Conservation (phyloP, 73 alveolate genomes). For the Halteria grandinella region DNA sequence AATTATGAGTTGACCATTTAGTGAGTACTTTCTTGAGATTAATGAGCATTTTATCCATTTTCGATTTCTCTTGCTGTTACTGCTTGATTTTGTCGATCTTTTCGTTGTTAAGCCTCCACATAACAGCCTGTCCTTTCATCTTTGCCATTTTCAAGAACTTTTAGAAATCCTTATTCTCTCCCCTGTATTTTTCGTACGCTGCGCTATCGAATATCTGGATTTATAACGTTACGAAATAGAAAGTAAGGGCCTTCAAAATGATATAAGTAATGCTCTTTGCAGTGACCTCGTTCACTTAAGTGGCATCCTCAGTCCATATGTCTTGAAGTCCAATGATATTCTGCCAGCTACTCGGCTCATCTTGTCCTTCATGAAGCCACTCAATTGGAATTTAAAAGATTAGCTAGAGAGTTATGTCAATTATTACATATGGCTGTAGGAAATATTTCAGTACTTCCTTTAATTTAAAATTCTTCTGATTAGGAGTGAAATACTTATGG, state of each 20-base stretch:
- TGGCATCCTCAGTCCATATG: slow-evolving; percentile 34
- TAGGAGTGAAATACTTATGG: slow-evolving; percentile 32
- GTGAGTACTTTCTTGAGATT: slow-evolving; percentile 16
- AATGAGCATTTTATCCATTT: slow-evolving; percentile 36
- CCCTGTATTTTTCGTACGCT: slow-evolving; percentile 14
- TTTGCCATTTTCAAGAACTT: slow-evolving; percentile 39
- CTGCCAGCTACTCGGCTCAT: slow-evolving; percentile 52
- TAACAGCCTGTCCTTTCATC: slow-evolving; percentile 25
- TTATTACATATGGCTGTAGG: slow-evolving; percentile 43
- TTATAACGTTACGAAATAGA: slow-evolving; percentile 28
- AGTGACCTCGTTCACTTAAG: not conserved
- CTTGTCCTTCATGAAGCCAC: slow-evolving; percentile 25
- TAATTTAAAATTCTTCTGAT: slow-evolving; percentile 33
- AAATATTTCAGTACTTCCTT: slow-evolving; percentile 22
- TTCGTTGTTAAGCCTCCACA: slow-evolving; percentile 22
- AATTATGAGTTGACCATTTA: too few species aligned
- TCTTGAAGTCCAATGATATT: slow-evolving; percentile 46
- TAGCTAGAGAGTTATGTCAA: slow-evolving; percentile 28
- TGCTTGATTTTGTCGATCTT: slow-evolving; percentile 35
- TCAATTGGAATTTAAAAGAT: slow-evolving; percentile 33
- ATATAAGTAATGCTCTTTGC: slow-evolving; percentile 35
- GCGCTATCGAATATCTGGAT: slow-evolving; percentile 29
- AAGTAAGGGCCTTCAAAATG: slow-evolving; percentile 29
- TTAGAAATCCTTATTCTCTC: slow-evolving; percentile 27
- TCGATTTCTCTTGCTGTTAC: slow-evolving; percentile 11